Conservation (phyloP, 176 grass and related monocot genomes). For the Puya raimondii region DNA sequence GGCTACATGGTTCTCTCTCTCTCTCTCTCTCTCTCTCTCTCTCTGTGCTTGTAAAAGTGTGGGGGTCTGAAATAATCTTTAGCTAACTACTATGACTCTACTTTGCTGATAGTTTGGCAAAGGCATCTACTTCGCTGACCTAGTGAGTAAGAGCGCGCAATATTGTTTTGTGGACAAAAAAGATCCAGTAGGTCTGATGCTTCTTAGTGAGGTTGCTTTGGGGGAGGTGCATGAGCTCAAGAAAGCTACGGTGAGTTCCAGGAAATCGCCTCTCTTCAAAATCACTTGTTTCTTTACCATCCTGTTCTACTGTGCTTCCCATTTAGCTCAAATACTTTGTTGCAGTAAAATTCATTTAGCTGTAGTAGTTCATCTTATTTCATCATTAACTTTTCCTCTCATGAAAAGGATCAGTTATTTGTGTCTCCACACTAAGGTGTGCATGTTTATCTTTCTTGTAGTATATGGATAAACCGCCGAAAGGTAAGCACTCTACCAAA, state of each 20-base stretch:
- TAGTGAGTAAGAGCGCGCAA: conserved; percentile 95
- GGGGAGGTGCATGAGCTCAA: conserved; percentile 85
- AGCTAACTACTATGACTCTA: conserved; percentile 16
- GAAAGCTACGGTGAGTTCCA: conserved; percentile 61
- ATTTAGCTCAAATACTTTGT: not conserved
- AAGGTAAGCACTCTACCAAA: conserved; percentile 92
- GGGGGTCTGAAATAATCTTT: not conserved
- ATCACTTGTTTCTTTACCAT: not conserved
- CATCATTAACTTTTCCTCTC: not conserved
- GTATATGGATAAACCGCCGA: conserved; percentile 79
- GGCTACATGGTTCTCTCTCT: conserved; percentile 78
- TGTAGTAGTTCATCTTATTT: not conserved
- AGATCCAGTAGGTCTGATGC: conserved; percentile 80
- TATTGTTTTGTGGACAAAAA: conserved; percentile 80
- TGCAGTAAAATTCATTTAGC: not conserved
- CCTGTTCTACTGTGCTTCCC: not conserved
- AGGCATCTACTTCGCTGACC: conserved; percentile 91
- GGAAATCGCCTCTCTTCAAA: not conserved
- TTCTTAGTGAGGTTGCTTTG: conserved; percentile 94
- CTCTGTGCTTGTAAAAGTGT: too few species aligned
- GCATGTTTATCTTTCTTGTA: conserved; percentile 21
- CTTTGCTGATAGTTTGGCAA: conserved; percentile 73
- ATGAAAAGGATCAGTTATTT: too few species aligned
- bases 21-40: conserved; percentile 14
- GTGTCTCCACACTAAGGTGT: conserved; percentile 3